Base-by-base conservation (phyloP, 2,329 filamentous ascomycete genomes). In the Teratosphaeria pseudoeucalypti region DNA sequence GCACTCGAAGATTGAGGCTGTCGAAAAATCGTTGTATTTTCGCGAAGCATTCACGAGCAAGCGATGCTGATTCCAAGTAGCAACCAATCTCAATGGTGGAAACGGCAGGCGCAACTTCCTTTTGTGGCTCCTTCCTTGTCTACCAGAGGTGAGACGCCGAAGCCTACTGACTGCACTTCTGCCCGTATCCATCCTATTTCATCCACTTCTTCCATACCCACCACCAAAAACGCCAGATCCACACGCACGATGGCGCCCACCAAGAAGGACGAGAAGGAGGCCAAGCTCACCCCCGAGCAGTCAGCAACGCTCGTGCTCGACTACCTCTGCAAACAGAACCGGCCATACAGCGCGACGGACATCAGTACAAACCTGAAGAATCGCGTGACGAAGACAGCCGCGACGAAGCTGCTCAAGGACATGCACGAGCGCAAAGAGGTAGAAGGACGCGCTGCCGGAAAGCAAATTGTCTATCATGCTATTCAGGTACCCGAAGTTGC, bases 401-500 rank as follows among this genome's bases (percentile, higher is more conserved):
- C 84, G 27, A 78, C 79, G 32, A 88, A 86, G 71, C 68, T 82
- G 34, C 73, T 88, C 37, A 85, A 84, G 65, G 84, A 86, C 61
- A 74, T 88, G 69, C 80, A 84, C 61, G 82, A 86, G 64, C 78
- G 77, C 52, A 81, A 81, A 11, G 73, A 82, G 64, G 82, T 88
- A 52, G 82, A 82, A 66, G 82, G 81, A 56, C 80, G 80, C 56
- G 73, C 76, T 47, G 77, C 82, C 47, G 83, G 83, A 23, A 86
- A 85, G 71, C 83, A 85, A 66, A 75, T 78, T 47, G 82, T 86
- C 61, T 86, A 85, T 68, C 83, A 86, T 70, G 75, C 78, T 39
- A 64, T 76, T 6, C 77, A 79, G 69, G 77, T 78, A 67, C 26
- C 27, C 56, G 55, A 7, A 52, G n/a, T 19, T 23, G 34, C 52